Conservation (phyloP, 352 stramenopile genomes). For the Phytophthora lateralis region DNA sequence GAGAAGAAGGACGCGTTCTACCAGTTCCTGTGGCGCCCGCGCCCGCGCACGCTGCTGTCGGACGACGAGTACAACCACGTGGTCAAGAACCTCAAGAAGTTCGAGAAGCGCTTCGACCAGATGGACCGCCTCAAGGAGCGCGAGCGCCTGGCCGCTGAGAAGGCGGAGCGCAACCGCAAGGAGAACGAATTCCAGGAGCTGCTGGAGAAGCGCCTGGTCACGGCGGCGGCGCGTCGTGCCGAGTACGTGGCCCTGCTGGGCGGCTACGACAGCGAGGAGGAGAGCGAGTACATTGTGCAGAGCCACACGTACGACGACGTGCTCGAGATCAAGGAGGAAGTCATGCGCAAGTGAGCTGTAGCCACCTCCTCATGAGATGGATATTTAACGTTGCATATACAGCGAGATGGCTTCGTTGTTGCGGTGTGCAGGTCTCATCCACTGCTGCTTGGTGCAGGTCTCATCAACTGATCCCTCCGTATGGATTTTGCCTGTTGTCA, state of each 20-base stretch:
- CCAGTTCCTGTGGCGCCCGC: slow-evolving; percentile 91
- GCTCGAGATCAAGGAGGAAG: slow-evolving; percentile 69
- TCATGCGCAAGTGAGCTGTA: slow-evolving; percentile 64
- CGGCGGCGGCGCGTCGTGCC: slow-evolving; percentile 38
- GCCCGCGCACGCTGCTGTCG: slow-evolving; percentile 93
- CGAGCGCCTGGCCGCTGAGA: slow-evolving; percentile 66
- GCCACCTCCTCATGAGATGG: slow-evolving; percentile 7
- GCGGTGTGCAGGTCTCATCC: background rate
- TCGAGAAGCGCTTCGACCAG: slow-evolving; percentile 91
- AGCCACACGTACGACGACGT: slow-evolving; percentile 77
- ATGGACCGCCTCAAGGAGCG: slow-evolving; percentile 87
- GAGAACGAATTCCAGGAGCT: slow-evolving; percentile 79
- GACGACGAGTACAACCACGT: slow-evolving; percentile 94
- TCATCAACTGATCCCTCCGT: background rate
- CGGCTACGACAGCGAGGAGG: slow-evolving; percentile 86
- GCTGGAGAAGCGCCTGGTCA: slow-evolving; percentile 45
- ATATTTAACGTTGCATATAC: slow-evolving; percentile 36
- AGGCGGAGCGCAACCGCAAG: slow-evolving; percentile 73
- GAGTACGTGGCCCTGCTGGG: slow-evolving; percentile 73
- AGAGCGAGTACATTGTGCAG: slow-evolving; percentile 86
- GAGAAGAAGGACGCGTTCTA: slow-evolving; percentile 98
- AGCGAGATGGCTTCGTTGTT: background rate
- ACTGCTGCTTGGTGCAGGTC: slow-evolving; percentile 1
- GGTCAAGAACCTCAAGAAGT: slow-evolving; percentile 98
- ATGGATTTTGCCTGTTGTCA: slow-evolving; percentile 13